Conservation (phyloP, 2,329 filamentous ascomycete species). For the Aspergillus awamori region DNA sequence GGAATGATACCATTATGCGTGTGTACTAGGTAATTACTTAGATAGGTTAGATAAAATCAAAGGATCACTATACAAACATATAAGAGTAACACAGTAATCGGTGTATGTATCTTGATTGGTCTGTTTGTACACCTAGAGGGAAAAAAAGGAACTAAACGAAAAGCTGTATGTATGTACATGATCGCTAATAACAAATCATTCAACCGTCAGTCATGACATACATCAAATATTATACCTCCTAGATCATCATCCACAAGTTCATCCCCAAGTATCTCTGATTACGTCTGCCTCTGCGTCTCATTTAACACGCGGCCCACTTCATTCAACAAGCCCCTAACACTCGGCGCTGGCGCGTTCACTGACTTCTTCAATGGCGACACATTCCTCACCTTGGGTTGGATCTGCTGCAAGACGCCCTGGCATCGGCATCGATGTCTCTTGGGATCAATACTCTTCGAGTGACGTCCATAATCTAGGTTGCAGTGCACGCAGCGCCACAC, state of each 20-base stretch:
- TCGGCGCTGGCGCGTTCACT: background rate
- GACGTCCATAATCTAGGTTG: conserved; percentile 73
- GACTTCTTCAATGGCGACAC: conserved; percentile 33
- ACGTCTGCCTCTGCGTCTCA: background rate
- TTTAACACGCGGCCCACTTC: conserved; percentile 6
- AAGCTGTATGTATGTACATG: background rate
- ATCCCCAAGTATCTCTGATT: background rate
- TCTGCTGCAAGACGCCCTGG: conserved; percentile 70
- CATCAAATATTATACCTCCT: background rate
- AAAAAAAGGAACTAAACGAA: background rate
- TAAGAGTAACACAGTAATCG: too few species aligned
- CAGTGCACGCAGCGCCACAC: conserved; percentile 78
- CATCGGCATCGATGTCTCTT: conserved; percentile 76
- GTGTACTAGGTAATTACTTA: background rate
- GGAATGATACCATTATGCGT: background rate
- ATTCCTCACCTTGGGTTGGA: conserved; percentile 71
- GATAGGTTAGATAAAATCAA: background rate
- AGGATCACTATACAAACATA: too few species aligned
- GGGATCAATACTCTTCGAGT: conserved; percentile 82
- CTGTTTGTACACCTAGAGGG: background rate
- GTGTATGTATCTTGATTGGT: background rate
- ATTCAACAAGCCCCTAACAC: conserved; percentile 11
- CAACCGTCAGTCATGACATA: background rate
- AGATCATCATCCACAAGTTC: background rate
- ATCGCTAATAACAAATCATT: conserved; percentile 6